Evolutionary conservation across 2,329 filamentous ascomycete species (phyloP).

Genomic region (Arachnomyces sp.): DNA sequence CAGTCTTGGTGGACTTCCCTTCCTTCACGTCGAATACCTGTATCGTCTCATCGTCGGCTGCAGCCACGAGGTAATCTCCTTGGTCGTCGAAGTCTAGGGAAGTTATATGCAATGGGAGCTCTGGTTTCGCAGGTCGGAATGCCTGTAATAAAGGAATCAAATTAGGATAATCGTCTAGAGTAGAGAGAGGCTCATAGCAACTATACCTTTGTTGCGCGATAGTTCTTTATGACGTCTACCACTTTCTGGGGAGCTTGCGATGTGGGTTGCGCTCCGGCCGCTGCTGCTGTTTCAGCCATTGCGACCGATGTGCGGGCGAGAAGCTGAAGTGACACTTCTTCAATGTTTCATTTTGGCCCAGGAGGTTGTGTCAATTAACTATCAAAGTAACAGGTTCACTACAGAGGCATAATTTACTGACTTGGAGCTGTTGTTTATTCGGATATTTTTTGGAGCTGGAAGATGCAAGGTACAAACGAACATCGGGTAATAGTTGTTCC

Average conservation of each 20-base stretch:
- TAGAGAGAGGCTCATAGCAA: background rate
- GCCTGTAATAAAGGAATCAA: conserved; percentile 15
- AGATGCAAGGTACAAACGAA: no score
- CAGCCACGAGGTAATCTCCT: conserved; percentile 83
- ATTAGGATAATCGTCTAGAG: conserved; percentile 1
- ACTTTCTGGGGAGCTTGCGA: conserved; percentile 52
- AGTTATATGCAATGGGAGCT: conserved; percentile 55
- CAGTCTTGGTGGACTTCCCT: conserved; percentile 77
- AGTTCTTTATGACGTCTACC: conserved; percentile 66
- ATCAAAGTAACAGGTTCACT: no score
- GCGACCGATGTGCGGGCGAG: background rate
- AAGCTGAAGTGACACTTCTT: no score
- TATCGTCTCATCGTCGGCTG: conserved; percentile 87
- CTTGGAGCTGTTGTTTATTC: no score
- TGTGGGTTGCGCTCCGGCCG: conserved; percentile 18
- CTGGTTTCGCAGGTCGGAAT: conserved; percentile 31
- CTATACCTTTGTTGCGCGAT: conserved; percentile 68
- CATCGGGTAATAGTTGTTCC: no score
- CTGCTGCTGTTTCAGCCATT: conserved; percentile 20
- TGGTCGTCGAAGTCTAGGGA: conserved; percentile 96
- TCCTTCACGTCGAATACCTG: conserved; percentile 93
- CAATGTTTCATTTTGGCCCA: no score
- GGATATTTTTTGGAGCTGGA: no score
- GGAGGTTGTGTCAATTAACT: no score
- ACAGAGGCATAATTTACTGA: no score